A percentile compares a stretch with the other conserved stretches of the same genome.
Conservation (phyloP, 2,329 filamentous ascomycete genomes). For the Claviceps sp. region DNA sequence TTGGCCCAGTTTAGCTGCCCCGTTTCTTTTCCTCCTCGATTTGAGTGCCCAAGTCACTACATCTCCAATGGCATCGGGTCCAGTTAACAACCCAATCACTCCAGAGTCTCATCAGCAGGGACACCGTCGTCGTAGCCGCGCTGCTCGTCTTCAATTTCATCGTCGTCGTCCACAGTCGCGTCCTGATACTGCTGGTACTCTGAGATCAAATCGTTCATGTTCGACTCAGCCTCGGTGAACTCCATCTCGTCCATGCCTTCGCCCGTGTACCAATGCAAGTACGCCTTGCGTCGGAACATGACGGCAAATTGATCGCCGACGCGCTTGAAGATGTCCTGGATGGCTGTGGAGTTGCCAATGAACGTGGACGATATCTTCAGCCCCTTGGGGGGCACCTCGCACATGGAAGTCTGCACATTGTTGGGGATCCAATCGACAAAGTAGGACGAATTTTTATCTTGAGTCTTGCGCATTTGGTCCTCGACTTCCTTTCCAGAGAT, state of each 20-base stretch:
- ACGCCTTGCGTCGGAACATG: constrained; percentile 99
- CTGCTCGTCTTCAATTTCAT: constrained; percentile 87
- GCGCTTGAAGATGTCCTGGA: constrained; percentile 99
- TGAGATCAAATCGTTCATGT: constrained; percentile 99
- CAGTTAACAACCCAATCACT: neutral
- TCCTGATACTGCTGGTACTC: constrained; percentile 99
- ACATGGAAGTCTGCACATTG: constrained; percentile 98
- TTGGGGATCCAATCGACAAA: constrained; percentile 99
- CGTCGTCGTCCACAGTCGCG: constrained; percentile 90
- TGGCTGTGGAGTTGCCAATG: constrained; percentile 96
- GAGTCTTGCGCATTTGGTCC: constrained; percentile 99
- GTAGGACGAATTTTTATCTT: constrained; percentile 99
- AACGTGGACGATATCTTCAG: constrained; percentile 99
- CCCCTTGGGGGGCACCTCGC: constrained; percentile 92
- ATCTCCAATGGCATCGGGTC: neutral
- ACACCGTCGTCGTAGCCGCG: constrained; percentile 47
- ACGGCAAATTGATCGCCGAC: constrained; percentile 97
- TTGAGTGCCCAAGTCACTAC: neutral
- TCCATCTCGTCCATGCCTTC: constrained; percentile 99
- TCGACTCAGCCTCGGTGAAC: constrained; percentile 99
- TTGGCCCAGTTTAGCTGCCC: neutral
- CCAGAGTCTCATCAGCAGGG: constrained; percentile 43
- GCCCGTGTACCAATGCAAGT: constrained; percentile 99
- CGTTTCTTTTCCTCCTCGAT: neutral
- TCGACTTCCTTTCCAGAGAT: constrained; percentile 99